These are phyloP conservation scores for Oenanthe sinensis DNA, from an alignment of 129 eudicot species.

Conservation along the genomic window DNA sequence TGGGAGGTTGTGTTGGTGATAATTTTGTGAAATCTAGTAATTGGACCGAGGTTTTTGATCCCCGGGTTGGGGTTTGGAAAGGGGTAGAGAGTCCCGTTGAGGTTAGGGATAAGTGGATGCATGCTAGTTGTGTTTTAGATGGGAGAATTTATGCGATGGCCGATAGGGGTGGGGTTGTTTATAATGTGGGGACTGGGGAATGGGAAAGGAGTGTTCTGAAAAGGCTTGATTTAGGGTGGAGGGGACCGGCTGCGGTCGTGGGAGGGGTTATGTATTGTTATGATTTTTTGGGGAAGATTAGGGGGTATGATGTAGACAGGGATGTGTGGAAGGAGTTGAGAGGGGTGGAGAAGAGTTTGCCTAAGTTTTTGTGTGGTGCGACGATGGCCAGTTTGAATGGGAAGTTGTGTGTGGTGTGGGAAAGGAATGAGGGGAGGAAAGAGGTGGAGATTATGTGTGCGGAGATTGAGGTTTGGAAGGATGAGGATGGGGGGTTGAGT, in stretches of 20 bases:
- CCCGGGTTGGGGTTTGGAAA: conserved; percentile 45
- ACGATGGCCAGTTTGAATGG: conserved; percentile 83
- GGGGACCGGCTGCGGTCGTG: conserved; percentile 72
- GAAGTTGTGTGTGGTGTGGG: conserved; percentile 85
- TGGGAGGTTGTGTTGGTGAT: conserved; percentile 87
- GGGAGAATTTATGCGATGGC: conserved; percentile 85
- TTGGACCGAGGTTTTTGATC: conserved; percentile 90
- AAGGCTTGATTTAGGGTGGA: conserved; percentile 80
- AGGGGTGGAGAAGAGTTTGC: conserved; percentile 73
- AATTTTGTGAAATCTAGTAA: conserved; percentile 52
- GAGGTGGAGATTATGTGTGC: conserved; percentile 77
- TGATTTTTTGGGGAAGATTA: conserved; percentile 84
- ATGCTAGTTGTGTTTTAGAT: conserved; percentile 64
- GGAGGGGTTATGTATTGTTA: conserved; percentile 78
- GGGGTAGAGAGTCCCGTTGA: conserved; percentile 53
- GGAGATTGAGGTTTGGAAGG: conserved; percentile 68
- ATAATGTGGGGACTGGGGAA: conserved; percentile 32
- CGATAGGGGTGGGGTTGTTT: conserved; percentile 88
- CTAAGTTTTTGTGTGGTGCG: conserved; percentile 86
- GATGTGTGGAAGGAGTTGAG: conserved; percentile 76
- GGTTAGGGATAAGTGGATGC: conserved; percentile 92
- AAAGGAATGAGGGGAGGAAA: conserved; percentile 50
- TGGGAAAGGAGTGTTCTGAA: conserved; percentile 65
- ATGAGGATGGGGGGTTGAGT: conserved; percentile 51
- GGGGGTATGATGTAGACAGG: conserved; percentile 69